Evolutionary conservation across 805 yeast genomes (phyloP).

Genomic region (Candida palmyrensis): DNA sequence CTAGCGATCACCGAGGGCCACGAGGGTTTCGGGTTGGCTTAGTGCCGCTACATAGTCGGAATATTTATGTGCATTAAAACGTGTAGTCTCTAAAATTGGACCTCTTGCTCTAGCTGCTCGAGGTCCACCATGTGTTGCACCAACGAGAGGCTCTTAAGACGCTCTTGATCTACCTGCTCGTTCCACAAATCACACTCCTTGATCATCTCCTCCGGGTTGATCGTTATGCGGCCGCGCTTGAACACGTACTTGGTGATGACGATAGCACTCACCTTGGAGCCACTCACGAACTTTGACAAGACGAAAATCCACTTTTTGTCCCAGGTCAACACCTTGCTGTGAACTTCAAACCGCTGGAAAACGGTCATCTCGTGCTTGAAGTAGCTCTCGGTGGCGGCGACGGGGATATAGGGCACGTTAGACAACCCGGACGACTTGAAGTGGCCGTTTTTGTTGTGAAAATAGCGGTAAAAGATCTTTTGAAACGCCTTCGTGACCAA

Average conservation of each 20-base stretch:
- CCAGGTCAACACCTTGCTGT: slow-evolving; percentile 69
- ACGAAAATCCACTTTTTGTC: slow-evolving; percentile 83
- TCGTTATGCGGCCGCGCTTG: slow-evolving; percentile 72
- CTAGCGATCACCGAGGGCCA: slow-evolving; percentile 91
- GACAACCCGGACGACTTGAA: slow-evolving; percentile 18
- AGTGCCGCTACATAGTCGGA: too few species aligned
- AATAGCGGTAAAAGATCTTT: slow-evolving; percentile 44
- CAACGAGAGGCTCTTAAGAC: slow-evolving; percentile 32
- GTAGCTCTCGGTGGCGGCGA: slow-evolving; percentile 63
- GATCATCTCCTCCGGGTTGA: slow-evolving; percentile 59
- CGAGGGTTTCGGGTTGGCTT: slow-evolving; percentile 91
- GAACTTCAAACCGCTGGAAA: slow-evolving; percentile 51
- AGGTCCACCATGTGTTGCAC: slow-evolving; percentile 33
- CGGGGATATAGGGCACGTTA: slow-evolving; percentile 63
- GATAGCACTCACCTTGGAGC: slow-evolving; percentile 41
- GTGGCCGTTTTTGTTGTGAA: slow-evolving; percentile 33
- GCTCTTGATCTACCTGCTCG: slow-evolving; percentile 43
- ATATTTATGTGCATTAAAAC: neutral
- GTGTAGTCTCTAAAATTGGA: neutral
- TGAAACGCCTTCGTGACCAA: slow-evolving; percentile 54
- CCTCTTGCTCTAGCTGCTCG: slow-evolving; percentile 27
- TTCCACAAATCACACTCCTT: slow-evolving; percentile 51
- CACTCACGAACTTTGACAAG: slow-evolving; percentile 52
- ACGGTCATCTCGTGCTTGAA: slow-evolving; percentile 74
- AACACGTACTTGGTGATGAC: slow-evolving; percentile 77